A percentile compares a stretch with the other conserved stretches of the same genome.
phyloP scores from a whole-genome alignment of 768 basidiomycete genomes.

The Calvatia gigantea region DNA sequence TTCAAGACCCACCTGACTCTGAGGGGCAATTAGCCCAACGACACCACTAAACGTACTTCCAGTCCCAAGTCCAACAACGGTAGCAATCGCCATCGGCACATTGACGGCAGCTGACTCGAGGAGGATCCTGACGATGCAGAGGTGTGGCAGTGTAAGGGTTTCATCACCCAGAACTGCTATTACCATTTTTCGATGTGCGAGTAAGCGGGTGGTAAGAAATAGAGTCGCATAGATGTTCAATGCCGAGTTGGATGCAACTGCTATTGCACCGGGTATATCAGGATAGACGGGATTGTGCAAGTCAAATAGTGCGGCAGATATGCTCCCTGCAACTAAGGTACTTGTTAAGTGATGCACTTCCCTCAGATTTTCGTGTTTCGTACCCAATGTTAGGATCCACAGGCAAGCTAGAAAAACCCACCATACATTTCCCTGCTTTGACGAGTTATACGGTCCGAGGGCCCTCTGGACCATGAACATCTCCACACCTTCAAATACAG shows the following conservation, averaged over 20 bases:
- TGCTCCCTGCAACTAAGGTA: not conserved
- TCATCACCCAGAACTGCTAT: not conserved
- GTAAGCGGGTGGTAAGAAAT: not conserved
- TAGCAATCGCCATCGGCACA: not conserved
- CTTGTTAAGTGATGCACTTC: not conserved
- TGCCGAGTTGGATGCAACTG: not conserved
- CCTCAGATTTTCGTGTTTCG: not conserved
- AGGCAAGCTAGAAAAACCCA: not conserved
- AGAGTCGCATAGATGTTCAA: not conserved
- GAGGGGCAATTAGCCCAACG: too few relatives aligned
- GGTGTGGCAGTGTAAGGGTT: not conserved
- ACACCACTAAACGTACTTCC: too few relatives aligned
- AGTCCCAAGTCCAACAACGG: not conserved
- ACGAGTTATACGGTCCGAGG: not conserved
- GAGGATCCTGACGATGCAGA: not conserved
- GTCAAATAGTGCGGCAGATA: not conserved
- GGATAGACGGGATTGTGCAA: not conserved
- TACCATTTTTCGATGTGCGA: not conserved
- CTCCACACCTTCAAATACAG: not conserved
- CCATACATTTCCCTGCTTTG: not conserved
- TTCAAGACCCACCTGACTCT: too few relatives aligned
- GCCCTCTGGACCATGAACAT: slow-evolving; percentile 4
- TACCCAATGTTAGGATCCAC: not conserved
- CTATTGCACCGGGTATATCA: not conserved
- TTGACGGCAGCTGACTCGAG: not conserved